Base-by-base conservation (phyloP, 192 early-diverging fungal species). In the Rhizophagus clarus region DNA sequence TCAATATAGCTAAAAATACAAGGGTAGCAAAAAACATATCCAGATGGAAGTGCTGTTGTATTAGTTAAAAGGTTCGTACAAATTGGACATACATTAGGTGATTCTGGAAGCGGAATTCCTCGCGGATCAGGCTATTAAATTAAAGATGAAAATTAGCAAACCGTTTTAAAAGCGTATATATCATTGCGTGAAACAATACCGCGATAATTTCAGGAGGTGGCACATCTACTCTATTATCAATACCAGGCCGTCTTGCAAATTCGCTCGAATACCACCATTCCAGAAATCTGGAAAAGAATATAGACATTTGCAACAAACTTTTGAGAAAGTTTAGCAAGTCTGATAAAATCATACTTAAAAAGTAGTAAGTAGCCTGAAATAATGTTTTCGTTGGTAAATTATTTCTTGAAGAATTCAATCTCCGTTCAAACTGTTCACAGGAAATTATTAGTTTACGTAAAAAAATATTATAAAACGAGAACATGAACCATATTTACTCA, bases 251-350 rank as follows among this genome's bases (percentile, higher is more conserved):
- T 11, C 90, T 88, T 81, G 93, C 89, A 72, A 93, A 96, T 76
- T 96, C 95, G 15, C 93, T 93, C 34, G 91, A 88, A 82, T 96
- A 95, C 96, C 96, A 98, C 97, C 97, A 98, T 84, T 97, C 97
- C 74, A 97, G 82, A 82, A 98, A 98, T 74, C 93, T 93, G 86
- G 93, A 97, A 82, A 95, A 93, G 85, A 98, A 97, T 24, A 98
- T 94, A 0, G 94, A 93, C 88, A 96, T 89, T 29, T 96, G 97
- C 72, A 98, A 83, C 20, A 93, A 76, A 2, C 91, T 89, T 77
- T 94, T 93, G 49, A 96, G 88, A 78, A 93, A 85, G 34, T 95
- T 92, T 26, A 97, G 84, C 3, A 89, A 81, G 37, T 88, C 83
- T 4, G 90, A 86, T 2, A 92, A 83, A 11, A 89, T 72, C 47